phyloP scores from a whole-genome alignment of 805 yeast species.

The Saccharomycopsis selenospora region DNA sequence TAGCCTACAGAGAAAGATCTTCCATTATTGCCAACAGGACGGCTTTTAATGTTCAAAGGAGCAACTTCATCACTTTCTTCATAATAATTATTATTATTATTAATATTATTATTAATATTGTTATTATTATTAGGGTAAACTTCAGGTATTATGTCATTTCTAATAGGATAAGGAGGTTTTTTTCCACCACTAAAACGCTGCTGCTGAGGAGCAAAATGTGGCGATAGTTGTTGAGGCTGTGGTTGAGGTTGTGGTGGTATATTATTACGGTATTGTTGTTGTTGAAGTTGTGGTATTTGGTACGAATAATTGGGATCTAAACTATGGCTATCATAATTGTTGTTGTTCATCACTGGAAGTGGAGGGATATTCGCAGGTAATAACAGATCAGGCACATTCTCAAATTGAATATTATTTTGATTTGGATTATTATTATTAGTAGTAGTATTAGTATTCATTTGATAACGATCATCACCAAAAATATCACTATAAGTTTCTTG shows the following conservation, averaged over 20 bases:
- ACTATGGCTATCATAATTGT: conserved; percentile 20
- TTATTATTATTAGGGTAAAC: background rate
- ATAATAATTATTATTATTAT: conserved; percentile 1
- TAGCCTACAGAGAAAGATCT: conserved; percentile 9
- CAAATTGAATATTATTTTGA: conserved; percentile 4
- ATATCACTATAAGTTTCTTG: conserved; percentile 19
- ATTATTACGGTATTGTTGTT: conserved; percentile 22
- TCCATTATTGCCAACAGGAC: background rate
- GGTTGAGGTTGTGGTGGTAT: conserved; percentile 8
- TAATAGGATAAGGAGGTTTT: background rate
- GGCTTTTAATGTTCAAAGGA: conserved; percentile 7
- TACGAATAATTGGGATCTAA: conserved; percentile 14
- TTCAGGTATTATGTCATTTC: background rate
- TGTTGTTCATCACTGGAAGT: conserved; percentile 20
- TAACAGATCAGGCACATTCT: conserved; percentile 14
- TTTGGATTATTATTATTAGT: background rate
- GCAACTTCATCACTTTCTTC: conserved; percentile 9
- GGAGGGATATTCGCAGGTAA: conserved; percentile 15
- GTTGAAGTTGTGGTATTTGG: conserved; percentile 21
- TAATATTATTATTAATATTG: background rate
- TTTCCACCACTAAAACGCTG: conserved; percentile 6
- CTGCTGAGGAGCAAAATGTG: conserved; percentile 25
- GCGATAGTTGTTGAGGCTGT: conserved; percentile 22
- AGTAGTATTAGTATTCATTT: conserved; percentile 3
- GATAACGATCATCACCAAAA: conserved; percentile 13